Conservation (phyloP, 2,329 filamentous ascomycete genomes). For the Colletotrichum magnum region DNA sequence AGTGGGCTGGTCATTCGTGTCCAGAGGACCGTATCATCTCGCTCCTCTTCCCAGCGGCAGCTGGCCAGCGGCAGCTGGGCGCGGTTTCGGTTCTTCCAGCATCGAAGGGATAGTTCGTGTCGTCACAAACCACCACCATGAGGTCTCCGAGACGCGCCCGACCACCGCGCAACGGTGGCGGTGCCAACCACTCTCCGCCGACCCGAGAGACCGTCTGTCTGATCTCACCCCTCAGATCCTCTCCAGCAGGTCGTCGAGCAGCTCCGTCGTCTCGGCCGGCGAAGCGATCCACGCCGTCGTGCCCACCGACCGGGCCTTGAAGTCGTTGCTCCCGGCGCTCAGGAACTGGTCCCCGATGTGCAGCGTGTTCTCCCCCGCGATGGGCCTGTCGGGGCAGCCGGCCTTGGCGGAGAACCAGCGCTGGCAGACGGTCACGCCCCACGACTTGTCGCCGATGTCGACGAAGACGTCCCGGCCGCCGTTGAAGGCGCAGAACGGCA, state of each 20-base stretch:
- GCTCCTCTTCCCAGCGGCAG: no score
- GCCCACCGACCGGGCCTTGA: slow-evolving; percentile 91
- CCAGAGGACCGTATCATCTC: no score
- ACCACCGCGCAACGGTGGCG: no score
- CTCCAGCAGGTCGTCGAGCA: slow-evolving; percentile 85
- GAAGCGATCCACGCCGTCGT: slow-evolving; percentile 98
- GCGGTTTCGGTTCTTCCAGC: no score
- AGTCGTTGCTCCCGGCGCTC: slow-evolving; percentile 95
- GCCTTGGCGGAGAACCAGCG: slow-evolving; percentile 78
- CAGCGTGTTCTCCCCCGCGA: slow-evolving; percentile 83
- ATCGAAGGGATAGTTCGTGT: no score
- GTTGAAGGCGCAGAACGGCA: slow-evolving; percentile 99
- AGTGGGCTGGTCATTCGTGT: no score
- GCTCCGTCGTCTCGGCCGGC: slow-evolving; percentile 88
- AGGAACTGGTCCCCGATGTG: slow-evolving; percentile 98
- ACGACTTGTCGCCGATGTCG: slow-evolving; percentile 97
- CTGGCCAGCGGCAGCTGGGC: no score
- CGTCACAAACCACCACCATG: no score
- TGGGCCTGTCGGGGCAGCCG: slow-evolving; percentile 63
- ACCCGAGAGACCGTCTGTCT: neutral
- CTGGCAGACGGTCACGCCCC: slow-evolving; percentile 94
- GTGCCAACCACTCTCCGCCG: neutral
- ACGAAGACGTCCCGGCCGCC: slow-evolving; percentile 98
- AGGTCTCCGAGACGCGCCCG: no score
- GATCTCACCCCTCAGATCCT: slow-evolving; percentile 57